phyloP scores from a whole-genome alignment of 202 grass and related monocot species.

The Panicum hallii region DNA sequence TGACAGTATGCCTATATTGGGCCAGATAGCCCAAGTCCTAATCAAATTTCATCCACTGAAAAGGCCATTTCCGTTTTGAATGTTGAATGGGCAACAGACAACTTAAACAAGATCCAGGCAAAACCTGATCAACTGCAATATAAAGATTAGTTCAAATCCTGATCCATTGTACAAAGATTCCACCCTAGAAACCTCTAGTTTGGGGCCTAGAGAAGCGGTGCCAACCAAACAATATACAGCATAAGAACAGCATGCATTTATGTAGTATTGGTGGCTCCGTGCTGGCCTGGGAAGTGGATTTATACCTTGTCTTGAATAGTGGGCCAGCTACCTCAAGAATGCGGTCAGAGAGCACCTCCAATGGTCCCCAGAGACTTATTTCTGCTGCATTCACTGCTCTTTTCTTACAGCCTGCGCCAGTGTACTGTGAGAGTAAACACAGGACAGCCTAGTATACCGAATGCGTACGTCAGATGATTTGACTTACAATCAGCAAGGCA shows the following conservation, averaged over 20 bases:
- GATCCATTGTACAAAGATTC: conserved; percentile 46
- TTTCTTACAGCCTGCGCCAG: conserved; percentile 59
- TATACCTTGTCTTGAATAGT: conserved; percentile 72
- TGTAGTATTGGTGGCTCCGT: conserved; percentile 61
- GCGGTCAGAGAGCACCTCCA: conserved; percentile 52
- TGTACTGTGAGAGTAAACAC: conserved; percentile 52
- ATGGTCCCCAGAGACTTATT: conserved; percentile 59
- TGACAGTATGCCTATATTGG: conserved; percentile 21
- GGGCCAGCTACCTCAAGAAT: conserved; percentile 53
- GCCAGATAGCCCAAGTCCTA: conserved; percentile 38
- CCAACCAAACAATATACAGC: conserved; percentile 57
- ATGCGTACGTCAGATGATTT: conserved; percentile 46
- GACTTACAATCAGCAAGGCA: conserved; percentile 14
- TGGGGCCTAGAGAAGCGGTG: conserved; percentile 37
- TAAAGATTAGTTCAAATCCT: conserved; percentile 30
- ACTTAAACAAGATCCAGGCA: conserved; percentile 40
- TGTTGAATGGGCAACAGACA: neutral
- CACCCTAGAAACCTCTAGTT: conserved; percentile 43
- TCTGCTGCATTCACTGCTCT: conserved; percentile 56
- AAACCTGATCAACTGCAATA: conserved; percentile 45
- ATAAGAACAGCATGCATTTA: conserved; percentile 61
- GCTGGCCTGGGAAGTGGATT: conserved; percentile 60
- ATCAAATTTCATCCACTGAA: conserved; percentile 36
- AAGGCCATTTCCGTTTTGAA: conserved; percentile 36
- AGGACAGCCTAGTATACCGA: conserved; percentile 48